A percentile compares a stretch with the other conserved stretches of the same genome.
Conservation (phyloP, 2,329 filamentous ascomycete species). For the Lachnum nothofagi region DNA sequence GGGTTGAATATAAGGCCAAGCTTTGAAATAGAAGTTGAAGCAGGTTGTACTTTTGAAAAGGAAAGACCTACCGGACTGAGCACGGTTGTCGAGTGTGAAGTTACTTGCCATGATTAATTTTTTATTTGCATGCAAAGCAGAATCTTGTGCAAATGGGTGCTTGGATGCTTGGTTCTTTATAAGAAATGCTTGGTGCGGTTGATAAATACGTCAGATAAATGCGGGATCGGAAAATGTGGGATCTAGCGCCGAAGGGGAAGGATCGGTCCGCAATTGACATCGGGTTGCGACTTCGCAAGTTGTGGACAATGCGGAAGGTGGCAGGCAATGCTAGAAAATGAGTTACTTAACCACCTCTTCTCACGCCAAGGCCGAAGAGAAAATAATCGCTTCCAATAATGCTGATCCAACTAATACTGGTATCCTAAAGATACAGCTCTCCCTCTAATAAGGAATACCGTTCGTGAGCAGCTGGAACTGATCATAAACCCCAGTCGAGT, state of each 20-base stretch:
- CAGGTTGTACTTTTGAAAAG: too few species aligned
- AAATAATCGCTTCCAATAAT: background rate
- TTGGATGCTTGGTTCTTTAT: too few species aligned
- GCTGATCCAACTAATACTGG: background rate
- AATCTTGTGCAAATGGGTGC: too few species aligned
- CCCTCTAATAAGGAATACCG: conserved; percentile 72
- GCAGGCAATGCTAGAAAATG: background rate
- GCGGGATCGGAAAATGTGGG: background rate
- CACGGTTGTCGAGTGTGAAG: conserved; percentile 21
- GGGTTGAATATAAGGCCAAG: too few species aligned
- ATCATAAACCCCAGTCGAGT: conserved; percentile 92
- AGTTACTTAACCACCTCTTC: background rate
- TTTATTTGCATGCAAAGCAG: too few species aligned
- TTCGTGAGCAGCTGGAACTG: conserved; percentile 97
- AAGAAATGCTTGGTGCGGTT: too few species aligned
- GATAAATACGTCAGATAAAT: background rate
- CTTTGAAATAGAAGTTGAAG: too few species aligned
- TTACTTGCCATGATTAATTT: too few species aligned
- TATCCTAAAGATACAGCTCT: background rate
- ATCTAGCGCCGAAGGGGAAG: too few species aligned
- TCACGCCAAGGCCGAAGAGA: background rate
- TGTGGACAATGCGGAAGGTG: too few species aligned
- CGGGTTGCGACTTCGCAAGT: too few species aligned
- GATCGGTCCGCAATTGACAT: too few species aligned
- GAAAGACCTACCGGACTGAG: conserved; percentile 42